phyloP scores from a whole-genome alignment of 2,329 filamentous ascomycete genomes.

The Fusarium proliferatum region DNA sequence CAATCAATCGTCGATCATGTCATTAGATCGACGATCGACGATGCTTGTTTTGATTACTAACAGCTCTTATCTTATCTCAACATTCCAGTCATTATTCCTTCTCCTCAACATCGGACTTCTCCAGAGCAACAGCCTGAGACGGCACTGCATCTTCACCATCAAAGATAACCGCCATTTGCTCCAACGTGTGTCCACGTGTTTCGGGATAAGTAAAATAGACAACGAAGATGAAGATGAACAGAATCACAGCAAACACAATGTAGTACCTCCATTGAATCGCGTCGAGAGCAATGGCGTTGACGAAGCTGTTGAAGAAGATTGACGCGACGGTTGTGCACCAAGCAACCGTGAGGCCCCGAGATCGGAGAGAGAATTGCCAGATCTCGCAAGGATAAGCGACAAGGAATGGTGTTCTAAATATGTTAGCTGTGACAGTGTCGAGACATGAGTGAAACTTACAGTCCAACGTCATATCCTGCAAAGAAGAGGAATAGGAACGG shows the following conservation, averaged over 20 bases:
- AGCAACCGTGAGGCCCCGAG: not conserved
- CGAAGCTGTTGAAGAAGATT: slow-evolving; percentile 10
- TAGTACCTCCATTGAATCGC: slow-evolving; percentile 12
- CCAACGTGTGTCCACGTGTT: not conserved
- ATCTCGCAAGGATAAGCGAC: slow-evolving; percentile 10
- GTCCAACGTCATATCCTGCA: slow-evolving; percentile 1
- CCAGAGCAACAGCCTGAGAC: not conserved
- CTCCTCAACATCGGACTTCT: not conserved
- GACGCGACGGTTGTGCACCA: not conserved
- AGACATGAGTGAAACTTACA: not conserved
- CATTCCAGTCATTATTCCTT: not conserved
- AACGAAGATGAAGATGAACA: not conserved
- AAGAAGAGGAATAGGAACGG: slow-evolving; percentile 5
- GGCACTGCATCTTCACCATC: slow-evolving; percentile 1
- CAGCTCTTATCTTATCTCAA: not conserved
- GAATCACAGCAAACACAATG: not conserved
- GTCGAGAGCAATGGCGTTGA: slow-evolving; percentile 10
- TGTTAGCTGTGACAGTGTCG: not conserved
- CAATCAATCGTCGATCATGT: not conserved
- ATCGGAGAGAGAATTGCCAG: slow-evolving; percentile 6
- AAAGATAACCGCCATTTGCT: slow-evolving; percentile 14
- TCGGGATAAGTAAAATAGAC: not conserved
- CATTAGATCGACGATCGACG: not conserved
- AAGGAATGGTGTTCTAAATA: not conserved
- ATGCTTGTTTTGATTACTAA: not conserved